Percentiles rank a stretch among this genome's conserved stretches.
phyloP scores from a whole-genome alignment of 768 basidiomycete species.

The Candolleomyces aberdarensis region DNA sequence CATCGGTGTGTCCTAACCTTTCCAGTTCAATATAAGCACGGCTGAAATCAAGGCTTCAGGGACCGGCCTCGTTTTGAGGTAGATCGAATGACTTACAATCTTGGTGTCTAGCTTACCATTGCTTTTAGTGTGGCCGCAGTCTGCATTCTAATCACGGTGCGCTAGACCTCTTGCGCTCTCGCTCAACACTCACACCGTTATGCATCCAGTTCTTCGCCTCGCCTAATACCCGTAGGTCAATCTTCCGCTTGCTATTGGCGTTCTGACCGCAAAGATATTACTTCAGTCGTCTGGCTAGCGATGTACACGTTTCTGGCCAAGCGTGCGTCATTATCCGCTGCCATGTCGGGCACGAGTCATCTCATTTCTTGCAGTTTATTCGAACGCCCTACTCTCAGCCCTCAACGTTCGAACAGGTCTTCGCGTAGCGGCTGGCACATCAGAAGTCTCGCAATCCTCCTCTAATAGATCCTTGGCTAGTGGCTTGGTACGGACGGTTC shows the following conservation, averaged over 20 bases:
- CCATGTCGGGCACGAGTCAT: not conserved
- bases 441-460: too few relatives aligned
- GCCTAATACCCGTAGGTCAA: too few relatives aligned
- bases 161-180: not conserved
- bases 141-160: not conserved
- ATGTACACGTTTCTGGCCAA: constrained; percentile 7
- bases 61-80: constrained; percentile 22
- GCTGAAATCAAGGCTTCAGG: not conserved
- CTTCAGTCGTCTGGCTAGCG: constrained; percentile 1
- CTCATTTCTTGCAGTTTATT: not conserved
- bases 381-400: constrained; percentile 4
- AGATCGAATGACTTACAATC: not conserved
- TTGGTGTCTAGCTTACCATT: not conserved
- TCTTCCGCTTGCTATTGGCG: too few relatives aligned
- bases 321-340: not conserved
- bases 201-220: too few relatives aligned
- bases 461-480: too few relatives aligned
- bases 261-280: too few relatives aligned
- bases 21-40: too few relatives aligned
- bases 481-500: too few relatives aligned
- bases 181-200: too few relatives aligned
- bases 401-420: too few relatives aligned
- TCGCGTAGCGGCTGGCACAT: too few relatives aligned
- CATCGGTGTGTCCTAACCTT: constrained; percentile 14
- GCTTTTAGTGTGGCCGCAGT: not conserved